Percentiles rank a stretch among this genome's conserved stretches.
Evolutionary conservation across 257 asterid species (phyloP).

Genomic region (Forsythia suspensa): DNA sequence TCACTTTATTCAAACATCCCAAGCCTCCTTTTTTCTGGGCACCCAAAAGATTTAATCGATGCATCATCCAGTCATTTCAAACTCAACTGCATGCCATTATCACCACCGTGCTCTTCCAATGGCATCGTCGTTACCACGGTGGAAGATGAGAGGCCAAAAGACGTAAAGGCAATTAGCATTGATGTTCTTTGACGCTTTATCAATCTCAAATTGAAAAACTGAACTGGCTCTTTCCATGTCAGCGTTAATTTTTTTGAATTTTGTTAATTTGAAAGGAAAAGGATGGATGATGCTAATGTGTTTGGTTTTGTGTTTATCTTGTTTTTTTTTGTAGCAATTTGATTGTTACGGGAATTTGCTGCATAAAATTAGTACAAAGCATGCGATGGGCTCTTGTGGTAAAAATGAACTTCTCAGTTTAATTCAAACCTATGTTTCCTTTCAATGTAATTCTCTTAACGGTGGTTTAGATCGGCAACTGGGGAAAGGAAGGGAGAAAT

Average conservation of each 20-base stretch:
- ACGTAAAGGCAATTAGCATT: constrained; percentile 41
- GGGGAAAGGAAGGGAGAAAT: no score
- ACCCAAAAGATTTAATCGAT: constrained; percentile 20
- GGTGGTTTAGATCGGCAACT: no score
- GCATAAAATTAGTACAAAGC: constrained; percentile 72
- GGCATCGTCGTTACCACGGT: constrained; percentile 31
- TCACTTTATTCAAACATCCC: constrained; percentile 19
- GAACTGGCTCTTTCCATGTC: constrained; percentile 88
- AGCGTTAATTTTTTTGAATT: neutral
- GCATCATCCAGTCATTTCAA: constrained; percentile 27
- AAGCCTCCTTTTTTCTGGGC: constrained; percentile 19
- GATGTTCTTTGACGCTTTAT: constrained; percentile 69
- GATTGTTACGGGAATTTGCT: constrained; percentile 73
- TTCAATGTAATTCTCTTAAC: neutral
- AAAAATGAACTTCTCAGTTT: constrained; percentile 89
- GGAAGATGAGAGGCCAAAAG: constrained; percentile 37
- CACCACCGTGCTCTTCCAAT: constrained; percentile 37
- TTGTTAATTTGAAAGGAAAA: neutral
- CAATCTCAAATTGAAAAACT: constrained; percentile 69
- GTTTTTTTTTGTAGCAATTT: constrained; percentile 68
- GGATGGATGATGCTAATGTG: neutral
- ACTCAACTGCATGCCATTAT: constrained; percentile 26
- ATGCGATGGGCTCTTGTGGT: constrained; percentile 82
- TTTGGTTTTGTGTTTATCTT: neutral
- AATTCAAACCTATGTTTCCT: constrained; percentile 72